Evolutionary conservation across 805 yeast species (phyloP).

Genomic region (Myxozyma geophila): DNA sequence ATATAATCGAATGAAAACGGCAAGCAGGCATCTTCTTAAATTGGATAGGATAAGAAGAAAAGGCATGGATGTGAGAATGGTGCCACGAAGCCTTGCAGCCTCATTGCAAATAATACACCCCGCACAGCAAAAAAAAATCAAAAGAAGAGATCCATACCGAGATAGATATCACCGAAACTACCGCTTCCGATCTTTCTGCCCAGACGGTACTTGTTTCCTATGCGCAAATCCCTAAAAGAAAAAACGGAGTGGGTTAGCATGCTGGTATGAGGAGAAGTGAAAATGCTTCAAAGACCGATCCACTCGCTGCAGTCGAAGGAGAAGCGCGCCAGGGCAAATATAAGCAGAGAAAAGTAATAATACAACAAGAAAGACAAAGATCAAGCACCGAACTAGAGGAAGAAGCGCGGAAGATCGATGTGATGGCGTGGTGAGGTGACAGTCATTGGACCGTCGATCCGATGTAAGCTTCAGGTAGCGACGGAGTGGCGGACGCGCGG

Average conservation of each 20-base stretch:
- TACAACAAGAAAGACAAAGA: too few species aligned
- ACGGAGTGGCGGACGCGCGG: neutral
- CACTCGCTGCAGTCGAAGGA: neutral
- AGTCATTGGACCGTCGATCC: neutral
- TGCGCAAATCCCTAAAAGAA: conserved; percentile 64
- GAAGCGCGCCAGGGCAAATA: neutral
- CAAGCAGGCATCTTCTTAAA: neutral
- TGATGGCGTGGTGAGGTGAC: neutral
- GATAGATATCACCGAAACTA: conserved; percentile 94
- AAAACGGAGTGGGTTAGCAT: conserved; percentile 5
- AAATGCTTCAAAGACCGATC: neutral
- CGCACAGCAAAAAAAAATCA: neutral
- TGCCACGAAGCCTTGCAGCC: neutral
- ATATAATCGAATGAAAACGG: too few species aligned
- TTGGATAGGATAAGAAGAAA: neutral
- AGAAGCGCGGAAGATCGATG: neutral
- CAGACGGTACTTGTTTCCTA: conserved; percentile 91
- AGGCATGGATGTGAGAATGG: neutral
- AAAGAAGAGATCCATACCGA: conserved; percentile 48
- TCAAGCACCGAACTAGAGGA: too few species aligned
- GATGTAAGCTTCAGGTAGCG: neutral
- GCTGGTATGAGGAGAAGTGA: neutral
- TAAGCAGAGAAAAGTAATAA: too few species aligned
- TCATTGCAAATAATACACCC: too few species aligned
- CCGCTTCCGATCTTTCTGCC: conserved; percentile 97